A percentile compares a stretch with the other conserved stretches of the same genome.
phyloP scores from a whole-genome alignment of 768 basidiomycete genomes.

The Mycena belliarum region DNA sequence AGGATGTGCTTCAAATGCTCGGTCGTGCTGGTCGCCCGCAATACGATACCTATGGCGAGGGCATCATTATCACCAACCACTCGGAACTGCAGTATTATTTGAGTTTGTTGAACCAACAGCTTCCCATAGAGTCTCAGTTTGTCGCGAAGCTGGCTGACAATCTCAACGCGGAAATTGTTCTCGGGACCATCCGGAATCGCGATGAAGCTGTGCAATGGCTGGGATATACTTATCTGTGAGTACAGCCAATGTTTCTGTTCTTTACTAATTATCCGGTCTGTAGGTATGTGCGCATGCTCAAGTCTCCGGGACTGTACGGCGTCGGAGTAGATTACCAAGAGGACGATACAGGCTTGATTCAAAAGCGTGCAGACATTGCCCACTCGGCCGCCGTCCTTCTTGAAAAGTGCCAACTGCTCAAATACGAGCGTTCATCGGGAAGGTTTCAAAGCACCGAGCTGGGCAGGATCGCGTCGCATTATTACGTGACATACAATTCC shows the following conservation, averaged over 20 bases:
- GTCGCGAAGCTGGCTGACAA: conserved; percentile 92
- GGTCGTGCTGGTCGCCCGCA: conserved; percentile 97
- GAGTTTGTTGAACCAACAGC: conserved; percentile 92
- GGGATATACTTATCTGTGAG: conserved; percentile 87
- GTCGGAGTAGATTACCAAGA: conserved; percentile 90
- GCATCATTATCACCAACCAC: conserved; percentile 98
- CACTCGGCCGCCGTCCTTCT: conserved; percentile 92
- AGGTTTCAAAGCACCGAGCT: conserved; percentile 92
- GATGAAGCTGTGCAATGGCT: conserved; percentile 98
- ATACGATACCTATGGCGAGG: conserved; percentile 96
- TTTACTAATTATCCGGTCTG: conserved; percentile 14
- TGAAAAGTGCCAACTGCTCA: conserved; percentile 92
- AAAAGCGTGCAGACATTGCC: conserved; percentile 92
- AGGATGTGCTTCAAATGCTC: conserved; percentile 98
- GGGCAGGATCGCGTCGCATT: conserved; percentile 92
- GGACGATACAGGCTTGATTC: conserved; percentile 77
- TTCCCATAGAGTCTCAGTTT: conserved; percentile 96
- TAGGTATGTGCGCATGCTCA: conserved; percentile 95
- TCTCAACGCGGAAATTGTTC: conserved; percentile 94
- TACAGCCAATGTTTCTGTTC: not conserved
- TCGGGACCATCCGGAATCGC: conserved; percentile 91
- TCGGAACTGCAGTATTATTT: conserved; percentile 96
- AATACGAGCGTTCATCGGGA: conserved; percentile 88
- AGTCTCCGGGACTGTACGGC: conserved; percentile 82
- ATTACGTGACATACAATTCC: conserved; percentile 92